phyloP scores from a whole-genome alignment of 2,329 filamentous ascomycete species.

The Ceratocystis smalleyi region DNA sequence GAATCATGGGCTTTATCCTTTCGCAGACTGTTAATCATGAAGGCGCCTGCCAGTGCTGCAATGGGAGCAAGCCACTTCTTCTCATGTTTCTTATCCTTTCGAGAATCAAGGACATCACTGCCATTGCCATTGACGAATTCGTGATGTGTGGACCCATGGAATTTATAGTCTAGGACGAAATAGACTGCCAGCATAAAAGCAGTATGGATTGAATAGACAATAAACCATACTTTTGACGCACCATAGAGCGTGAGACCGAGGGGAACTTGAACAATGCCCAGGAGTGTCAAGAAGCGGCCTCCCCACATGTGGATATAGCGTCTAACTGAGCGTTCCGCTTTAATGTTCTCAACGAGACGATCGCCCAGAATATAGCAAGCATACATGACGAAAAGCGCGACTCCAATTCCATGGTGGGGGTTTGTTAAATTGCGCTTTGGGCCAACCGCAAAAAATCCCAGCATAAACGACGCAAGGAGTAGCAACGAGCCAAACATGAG shows the following conservation, averaged over 20 bases:
- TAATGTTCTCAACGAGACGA: constrained; percentile 41
- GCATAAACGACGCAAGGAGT: constrained; percentile 53
- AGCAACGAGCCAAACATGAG: constrained; percentile 54
- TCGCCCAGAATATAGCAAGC: constrained; percentile 57
- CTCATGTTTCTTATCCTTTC: constrained; percentile 24
- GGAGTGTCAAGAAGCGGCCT: constrained; percentile 58
- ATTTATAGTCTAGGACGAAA: constrained; percentile 61
- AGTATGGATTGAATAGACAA: constrained; percentile 70
- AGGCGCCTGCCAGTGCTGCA: constrained; percentile 35
- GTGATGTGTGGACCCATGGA: constrained; percentile 36
- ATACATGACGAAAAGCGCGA: constrained; percentile 61
- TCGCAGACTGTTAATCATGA: constrained; percentile 31
- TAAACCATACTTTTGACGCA: constrained; percentile 69
- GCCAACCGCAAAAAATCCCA: constrained; percentile 68
- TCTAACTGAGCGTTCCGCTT: constrained; percentile 34
- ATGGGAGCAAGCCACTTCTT: constrained; percentile 37
- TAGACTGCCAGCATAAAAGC: constrained; percentile 57
- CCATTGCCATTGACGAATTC: constrained; percentile 19
- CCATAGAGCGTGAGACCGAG: constrained; percentile 85
- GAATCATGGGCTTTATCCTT: constrained; percentile 28
- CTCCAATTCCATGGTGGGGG: constrained; percentile 70
- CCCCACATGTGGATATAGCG: constrained; percentile 73
- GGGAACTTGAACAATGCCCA: constrained; percentile 77
- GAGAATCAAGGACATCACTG: constrained; percentile 21
- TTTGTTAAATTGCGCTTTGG: constrained; percentile 57